A percentile compares a stretch with the other conserved stretches of the same genome.
phyloP scores from a whole-genome alignment of 140 eudicot species.

The Flaveria floridana region DNA sequence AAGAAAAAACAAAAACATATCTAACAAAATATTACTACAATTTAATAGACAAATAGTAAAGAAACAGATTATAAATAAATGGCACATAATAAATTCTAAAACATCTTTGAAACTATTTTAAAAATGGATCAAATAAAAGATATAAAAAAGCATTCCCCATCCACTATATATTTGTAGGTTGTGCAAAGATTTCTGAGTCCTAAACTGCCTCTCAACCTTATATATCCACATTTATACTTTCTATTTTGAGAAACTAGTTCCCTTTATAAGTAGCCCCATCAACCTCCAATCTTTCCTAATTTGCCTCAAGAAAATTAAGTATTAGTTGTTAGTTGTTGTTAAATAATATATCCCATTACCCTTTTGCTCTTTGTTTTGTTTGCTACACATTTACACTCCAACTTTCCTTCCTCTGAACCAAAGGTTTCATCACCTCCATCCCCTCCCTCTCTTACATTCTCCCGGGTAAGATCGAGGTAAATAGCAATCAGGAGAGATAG shows the following conservation, averaged over 20 bases:
- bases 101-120: not conserved
- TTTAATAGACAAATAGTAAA: not conserved
- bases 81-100: not conserved
- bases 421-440: slow-evolving; percentile 18
- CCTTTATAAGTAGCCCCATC: slow-evolving; percentile 27
- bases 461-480: slow-evolving; percentile 16
- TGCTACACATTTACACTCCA: slow-evolving; percentile 40
- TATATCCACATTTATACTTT: slow-evolving; percentile 6
- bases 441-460: slow-evolving; percentile 31
- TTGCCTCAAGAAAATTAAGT: slow-evolving; percentile 13
- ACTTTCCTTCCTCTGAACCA: slow-evolving; percentile 30
- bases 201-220: slow-evolving; percentile 29
- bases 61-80: not conserved
- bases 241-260: slow-evolving; percentile 31
- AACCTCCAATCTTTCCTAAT: slow-evolving; percentile 25
- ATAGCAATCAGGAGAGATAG: slow-evolving; percentile 23
- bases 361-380: slow-evolving; percentile 38
- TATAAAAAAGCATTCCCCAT: slow-evolving; percentile 1
- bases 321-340: slow-evolving; percentile 11
- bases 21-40: too few relatives aligned
- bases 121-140: slow-evolving; percentile 4
- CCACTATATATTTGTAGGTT: slow-evolving; percentile 31
- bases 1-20: too few relatives aligned
- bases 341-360: slow-evolving; percentile 25
- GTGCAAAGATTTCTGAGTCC: slow-evolving; percentile 31